phyloP scores from a whole-genome alignment of 1,139 yeast genomes.

The Geotrichum reessii region DNA sequence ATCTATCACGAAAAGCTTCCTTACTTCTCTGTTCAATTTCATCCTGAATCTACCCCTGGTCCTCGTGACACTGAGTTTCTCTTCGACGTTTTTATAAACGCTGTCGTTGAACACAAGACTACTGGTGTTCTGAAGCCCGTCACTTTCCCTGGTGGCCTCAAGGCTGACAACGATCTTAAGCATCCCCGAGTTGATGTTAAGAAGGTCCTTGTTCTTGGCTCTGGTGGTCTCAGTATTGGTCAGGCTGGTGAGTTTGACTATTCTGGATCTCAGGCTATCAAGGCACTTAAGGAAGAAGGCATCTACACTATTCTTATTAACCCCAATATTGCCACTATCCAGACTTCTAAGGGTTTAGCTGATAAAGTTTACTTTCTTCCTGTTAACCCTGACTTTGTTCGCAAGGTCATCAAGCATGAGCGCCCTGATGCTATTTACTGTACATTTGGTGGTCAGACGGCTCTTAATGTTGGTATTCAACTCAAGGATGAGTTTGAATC shows the following conservation, averaged over 20 bases:
- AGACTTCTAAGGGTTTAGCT: slow-evolving; percentile 91
- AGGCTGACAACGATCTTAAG: slow-evolving; percentile 57
- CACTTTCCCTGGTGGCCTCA: slow-evolving; percentile 82
- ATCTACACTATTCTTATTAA: slow-evolving; percentile 82
- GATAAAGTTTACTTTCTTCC: slow-evolving; percentile 94
- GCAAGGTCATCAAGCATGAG: slow-evolving; percentile 91
- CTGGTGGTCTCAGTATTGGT: slow-evolving; percentile 98
- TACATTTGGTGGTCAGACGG: slow-evolving; percentile 99
- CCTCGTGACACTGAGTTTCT: slow-evolving; percentile 98
- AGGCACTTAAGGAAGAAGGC: slow-evolving; percentile 83
- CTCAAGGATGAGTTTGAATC: slow-evolving; percentile 91
- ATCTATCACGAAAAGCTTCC: slow-evolving; percentile 85
- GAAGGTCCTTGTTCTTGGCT: slow-evolving; percentile 93
- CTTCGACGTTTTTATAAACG: slow-evolving; percentile 84
- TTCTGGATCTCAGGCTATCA: slow-evolving; percentile 80
- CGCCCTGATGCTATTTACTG: slow-evolving; percentile 95
- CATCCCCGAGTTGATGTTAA: slow-evolving; percentile 77
- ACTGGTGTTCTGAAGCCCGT: slow-evolving; percentile 61
- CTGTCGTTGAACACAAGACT: slow-evolving; percentile 64
- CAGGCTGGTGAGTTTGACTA: slow-evolving; percentile 99
- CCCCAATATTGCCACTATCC: slow-evolving; percentile 97
- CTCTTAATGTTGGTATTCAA: slow-evolving; percentile 88
- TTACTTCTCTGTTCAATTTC: slow-evolving; percentile 95
- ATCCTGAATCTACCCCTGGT: slow-evolving; percentile 99
- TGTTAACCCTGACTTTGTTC: slow-evolving; percentile 90